Conservation (phyloP, 805 yeast genomes). For the Pichia californica region DNA sequence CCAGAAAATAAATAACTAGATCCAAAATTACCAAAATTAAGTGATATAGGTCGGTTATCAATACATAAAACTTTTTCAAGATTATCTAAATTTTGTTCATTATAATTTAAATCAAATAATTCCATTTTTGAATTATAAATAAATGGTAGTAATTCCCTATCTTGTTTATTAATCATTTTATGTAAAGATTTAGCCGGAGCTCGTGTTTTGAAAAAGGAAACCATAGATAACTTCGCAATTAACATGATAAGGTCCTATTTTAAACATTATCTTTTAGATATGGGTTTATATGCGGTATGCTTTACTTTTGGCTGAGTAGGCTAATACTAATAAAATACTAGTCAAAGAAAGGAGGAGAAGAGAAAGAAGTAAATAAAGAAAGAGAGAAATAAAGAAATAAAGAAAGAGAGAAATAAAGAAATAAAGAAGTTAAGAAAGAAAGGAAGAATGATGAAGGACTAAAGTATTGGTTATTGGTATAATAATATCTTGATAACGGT, state of each 20-base stretch:
- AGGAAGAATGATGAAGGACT: no score
- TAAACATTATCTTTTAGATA: background rate
- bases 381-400: no score
- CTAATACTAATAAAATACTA: no score
- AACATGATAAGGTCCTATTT: conserved; percentile 11
- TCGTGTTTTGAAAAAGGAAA: conserved; percentile 21
- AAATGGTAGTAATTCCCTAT: conserved; percentile 9
- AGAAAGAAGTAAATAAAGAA: no score
- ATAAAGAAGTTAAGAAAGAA: no score
- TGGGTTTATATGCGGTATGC: no score
- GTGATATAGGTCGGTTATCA: background rate
- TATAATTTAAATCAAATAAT: background rate
- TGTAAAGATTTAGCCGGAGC: conserved; percentile 13
- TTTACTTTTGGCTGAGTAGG: no score
- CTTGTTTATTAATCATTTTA: conserved; percentile 4
- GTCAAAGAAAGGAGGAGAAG: no score
- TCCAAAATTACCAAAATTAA: background rate
- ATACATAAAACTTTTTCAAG: background rate
- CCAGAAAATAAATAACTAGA: conserved; percentile 20
- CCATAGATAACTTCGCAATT: conserved; percentile 21
- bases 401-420: no score
- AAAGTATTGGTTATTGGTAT: no score
- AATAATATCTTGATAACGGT: no score
- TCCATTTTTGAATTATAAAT: background rate
- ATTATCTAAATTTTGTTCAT: background rate